Evolutionary conservation across 208 protist genomes (phyloP), one percentile per base, ranked within the genome.

Genomic region (Acanthamoeba lenticulata): DNA sequence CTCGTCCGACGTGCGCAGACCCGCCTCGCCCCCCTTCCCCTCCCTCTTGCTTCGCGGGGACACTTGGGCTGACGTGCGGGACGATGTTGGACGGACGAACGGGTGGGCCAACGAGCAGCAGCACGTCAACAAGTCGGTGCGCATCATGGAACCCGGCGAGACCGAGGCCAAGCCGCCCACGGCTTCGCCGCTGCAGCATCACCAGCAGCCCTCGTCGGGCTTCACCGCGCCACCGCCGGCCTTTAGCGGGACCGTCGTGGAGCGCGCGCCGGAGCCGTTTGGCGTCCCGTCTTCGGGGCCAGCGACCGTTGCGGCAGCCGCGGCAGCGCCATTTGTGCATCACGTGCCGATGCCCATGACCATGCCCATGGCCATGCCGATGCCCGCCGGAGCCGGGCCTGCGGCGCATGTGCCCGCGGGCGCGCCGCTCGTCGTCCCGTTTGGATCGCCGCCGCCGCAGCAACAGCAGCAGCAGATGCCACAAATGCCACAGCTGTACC

Each of bases 111-210:
- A n/a, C n/a, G n/a, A n/a, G n/a, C n/a, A n/a, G n/a, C 67, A 77
- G 67, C 67, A 77, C 67, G 67, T 77, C 67, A 77, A 77, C 67
- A 77, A 77, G 34, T 77, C 67, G 17, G 67, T 77, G 34, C 67
- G 67, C 38, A 77, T 77, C 38, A 77, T 77, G 67, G 67, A n/a
- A 17, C 67, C 67, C 4, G 67, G 67, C 67, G 67, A 77, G 67
- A 77, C 36, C 67, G 67, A 77, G 38, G 67, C 67, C 67, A 77
- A 19, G 38, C 67, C 67, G 34, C 67, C 67, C 19, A 36, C 32
- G 32, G 67, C 38, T 2, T 44, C 27, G 6, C 67, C 38, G 11
- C 21, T 60, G 32, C 67, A 77, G 67, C 67, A 45, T 13, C 32
- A 44, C 2, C 67, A 17, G 19, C 32, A 13, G 36, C 2, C n/a